A percentile compares a stretch with the other conserved stretches of the same genome.
Evolutionary conservation across 2,329 filamentous ascomycete species (phyloP).

Genomic region (Ceratocystis diversiconidia): DNA sequence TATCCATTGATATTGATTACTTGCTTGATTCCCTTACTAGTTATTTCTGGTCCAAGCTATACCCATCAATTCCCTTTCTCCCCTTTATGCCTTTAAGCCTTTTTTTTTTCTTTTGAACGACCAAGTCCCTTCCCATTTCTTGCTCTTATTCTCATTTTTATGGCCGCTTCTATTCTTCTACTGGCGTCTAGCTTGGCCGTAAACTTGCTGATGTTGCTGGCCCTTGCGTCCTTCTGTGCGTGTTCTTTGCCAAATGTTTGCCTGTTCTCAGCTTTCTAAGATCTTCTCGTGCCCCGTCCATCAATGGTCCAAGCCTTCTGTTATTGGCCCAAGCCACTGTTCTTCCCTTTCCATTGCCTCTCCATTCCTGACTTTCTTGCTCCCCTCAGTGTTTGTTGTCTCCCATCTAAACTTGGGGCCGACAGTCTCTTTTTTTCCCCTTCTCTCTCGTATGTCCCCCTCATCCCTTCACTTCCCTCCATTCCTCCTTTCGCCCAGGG

Average conservation of each 20-base stretch:
- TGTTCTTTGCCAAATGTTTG: constrained; percentile 1
- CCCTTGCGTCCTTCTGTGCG: not conserved
- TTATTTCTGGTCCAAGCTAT: not conserved
- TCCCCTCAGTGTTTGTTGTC: not conserved
- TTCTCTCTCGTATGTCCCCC: not conserved
- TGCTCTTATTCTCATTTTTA: not conserved
- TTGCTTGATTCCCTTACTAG: not conserved
- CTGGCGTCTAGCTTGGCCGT: not conserved
- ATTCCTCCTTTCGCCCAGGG: not conserved
- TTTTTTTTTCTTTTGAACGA: not conserved
- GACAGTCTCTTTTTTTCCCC: not conserved
- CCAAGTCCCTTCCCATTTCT: not conserved
- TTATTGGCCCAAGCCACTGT: not conserved
- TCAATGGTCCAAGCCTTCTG: not conserved
- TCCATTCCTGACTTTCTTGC: not conserved
- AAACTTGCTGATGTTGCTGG: not conserved
- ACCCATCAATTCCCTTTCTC: not conserved
- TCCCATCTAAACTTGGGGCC: not conserved
- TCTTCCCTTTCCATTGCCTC: not conserved
- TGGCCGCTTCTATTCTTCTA: not conserved
- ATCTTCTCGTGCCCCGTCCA: not conserved
- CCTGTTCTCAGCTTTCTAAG: not conserved
- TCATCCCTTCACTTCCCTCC: not conserved
- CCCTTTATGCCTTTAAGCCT: too few relatives aligned
- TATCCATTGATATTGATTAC: not conserved